Evolutionary conservation across 768 basidiomycete species (phyloP).

Genomic region (Xerocomus potaroensis): DNA sequence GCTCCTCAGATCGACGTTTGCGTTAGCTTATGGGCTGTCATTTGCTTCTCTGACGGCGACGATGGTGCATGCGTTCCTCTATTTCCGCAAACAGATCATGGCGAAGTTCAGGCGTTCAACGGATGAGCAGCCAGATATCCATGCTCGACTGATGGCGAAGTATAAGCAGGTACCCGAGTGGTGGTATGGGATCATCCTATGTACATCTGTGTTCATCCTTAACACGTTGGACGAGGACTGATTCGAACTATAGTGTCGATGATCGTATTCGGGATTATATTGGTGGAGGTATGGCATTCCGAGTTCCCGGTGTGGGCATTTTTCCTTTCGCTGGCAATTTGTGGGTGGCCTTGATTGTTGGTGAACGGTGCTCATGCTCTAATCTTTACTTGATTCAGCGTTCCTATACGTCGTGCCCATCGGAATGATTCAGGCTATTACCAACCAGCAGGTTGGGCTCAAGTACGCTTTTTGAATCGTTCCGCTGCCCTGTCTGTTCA

Average conservation of each 20-base stretch:
- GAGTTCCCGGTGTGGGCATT: constrained; percentile 42
- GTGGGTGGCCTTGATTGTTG: too few relatives aligned
- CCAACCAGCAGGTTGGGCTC: constrained; percentile 70
- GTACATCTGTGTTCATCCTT: too few relatives aligned
- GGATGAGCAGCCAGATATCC: constrained; percentile 56
- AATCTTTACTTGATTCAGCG: constrained; percentile 40
- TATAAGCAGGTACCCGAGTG: constrained; percentile 54
- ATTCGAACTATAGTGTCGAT: constrained; percentile 48
- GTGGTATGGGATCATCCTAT: too few relatives aligned
- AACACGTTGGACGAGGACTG: too few relatives aligned
- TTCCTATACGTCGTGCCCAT: constrained; percentile 72
- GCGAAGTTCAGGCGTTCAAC: constrained; percentile 47
- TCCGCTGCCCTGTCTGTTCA: too few relatives aligned
- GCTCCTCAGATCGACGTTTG: too few relatives aligned
- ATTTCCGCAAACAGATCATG: constrained; percentile 57
- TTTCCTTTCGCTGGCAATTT: constrained; percentile 37
- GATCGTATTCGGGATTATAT: constrained; percentile 58
- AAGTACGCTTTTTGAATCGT: too few relatives aligned
- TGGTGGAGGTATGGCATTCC: constrained; percentile 62
- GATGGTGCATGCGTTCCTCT: constrained; percentile 40
- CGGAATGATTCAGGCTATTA: constrained; percentile 52
- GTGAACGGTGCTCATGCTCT: too few relatives aligned
- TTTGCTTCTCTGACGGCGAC: constrained; percentile 43
- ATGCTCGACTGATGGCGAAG: constrained; percentile 53
- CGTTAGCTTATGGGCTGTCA: constrained; percentile 46